phyloP scores from a whole-genome alignment of 2,329 filamentous ascomycete genomes.

The Emergomyces africanus region DNA sequence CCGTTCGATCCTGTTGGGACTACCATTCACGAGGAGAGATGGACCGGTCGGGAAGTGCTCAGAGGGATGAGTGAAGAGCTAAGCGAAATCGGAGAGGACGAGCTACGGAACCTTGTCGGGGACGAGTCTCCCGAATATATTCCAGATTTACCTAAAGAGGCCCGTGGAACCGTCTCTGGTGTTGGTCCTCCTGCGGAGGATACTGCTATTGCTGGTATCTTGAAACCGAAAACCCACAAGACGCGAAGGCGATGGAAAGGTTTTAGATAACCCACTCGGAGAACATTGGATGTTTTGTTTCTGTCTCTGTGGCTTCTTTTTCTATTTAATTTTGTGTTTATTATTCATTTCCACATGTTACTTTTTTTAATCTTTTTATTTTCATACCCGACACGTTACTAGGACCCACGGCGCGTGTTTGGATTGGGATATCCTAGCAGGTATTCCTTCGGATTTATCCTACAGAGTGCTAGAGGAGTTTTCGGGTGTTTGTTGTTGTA shows the following conservation, averaged over 20 bases:
- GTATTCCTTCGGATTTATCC: not conserved
- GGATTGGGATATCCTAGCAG: not conserved
- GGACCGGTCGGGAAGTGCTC: slow-evolving; percentile 58
- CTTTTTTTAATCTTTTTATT: not conserved
- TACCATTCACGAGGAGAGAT: slow-evolving; percentile 62
- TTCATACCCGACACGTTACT: not conserved
- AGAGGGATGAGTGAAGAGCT: slow-evolving; percentile 71
- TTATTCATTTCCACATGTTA: not conserved
- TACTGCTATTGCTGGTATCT: not conserved
- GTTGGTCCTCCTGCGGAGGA: not conserved
- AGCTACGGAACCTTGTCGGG: slow-evolving; percentile 55
- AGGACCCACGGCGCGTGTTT: not conserved
- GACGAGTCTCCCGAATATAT: slow-evolving; percentile 32
- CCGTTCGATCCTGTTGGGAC: slow-evolving; percentile 70
- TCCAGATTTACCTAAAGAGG: not conserved
- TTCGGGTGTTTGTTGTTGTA: not conserved
- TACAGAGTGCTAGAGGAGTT: not conserved
- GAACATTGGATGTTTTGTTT: not conserved
- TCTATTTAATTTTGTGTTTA: not conserved
- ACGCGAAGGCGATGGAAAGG: slow-evolving; percentile 21
- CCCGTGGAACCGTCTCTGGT: not conserved
- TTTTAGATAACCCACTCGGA: slow-evolving; percentile 12
- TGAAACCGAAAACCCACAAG: slow-evolving; percentile 17
- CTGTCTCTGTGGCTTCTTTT: not conserved
- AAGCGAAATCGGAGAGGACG: slow-evolving; percentile 84